phyloP scores from a whole-genome alignment of 2,329 filamentous ascomycete genomes.

The Tolypocladium ovalisporum region DNA sequence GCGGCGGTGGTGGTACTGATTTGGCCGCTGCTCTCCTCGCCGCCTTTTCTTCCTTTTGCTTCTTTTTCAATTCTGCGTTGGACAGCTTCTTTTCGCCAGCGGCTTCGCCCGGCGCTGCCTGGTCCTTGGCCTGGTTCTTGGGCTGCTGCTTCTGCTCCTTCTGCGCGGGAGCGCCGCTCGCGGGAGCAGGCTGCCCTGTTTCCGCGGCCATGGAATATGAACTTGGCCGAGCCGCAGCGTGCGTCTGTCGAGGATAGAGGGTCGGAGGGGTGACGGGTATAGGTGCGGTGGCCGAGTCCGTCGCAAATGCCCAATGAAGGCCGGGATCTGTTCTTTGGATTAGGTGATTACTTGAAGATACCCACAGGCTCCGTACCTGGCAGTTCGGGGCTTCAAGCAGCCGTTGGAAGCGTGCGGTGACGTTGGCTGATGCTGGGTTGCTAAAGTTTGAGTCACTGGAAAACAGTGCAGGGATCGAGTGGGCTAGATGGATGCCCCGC shows the following conservation, averaged over 20 bases:
- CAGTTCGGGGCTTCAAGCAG: neutral
- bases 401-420: neutral
- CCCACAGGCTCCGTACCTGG: neutral
- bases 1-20: slow-evolving; percentile 34
- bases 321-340: neutral
- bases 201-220: slow-evolving; percentile 19
- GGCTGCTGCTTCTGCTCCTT: slow-evolving; percentile 11
- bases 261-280: neutral
- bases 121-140: slow-evolving; percentile 13
- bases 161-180: slow-evolving; percentile 12
- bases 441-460: slow-evolving; percentile 21
- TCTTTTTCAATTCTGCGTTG: slow-evolving; percentile 75
- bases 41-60: slow-evolving; percentile 83
- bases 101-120: slow-evolving; percentile 3
- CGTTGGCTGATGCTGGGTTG: slow-evolving; percentile 2
- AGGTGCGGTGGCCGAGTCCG: neutral
- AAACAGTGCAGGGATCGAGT: slow-evolving; percentile 11
- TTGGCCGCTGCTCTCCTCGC: slow-evolving; percentile 69
- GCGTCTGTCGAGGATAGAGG: neutral
- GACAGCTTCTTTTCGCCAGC: slow-evolving; percentile 48
- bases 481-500: slow-evolving; percentile 16
- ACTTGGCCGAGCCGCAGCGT: neutral
- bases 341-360: neutral
- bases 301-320: neutral
- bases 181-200: slow-evolving; percentile 16